A percentile compares a stretch with the other conserved stretches of the same genome.
phyloP scores from a whole-genome alignment of 1,139 yeast genomes.

The Pichia sp. region DNA sequence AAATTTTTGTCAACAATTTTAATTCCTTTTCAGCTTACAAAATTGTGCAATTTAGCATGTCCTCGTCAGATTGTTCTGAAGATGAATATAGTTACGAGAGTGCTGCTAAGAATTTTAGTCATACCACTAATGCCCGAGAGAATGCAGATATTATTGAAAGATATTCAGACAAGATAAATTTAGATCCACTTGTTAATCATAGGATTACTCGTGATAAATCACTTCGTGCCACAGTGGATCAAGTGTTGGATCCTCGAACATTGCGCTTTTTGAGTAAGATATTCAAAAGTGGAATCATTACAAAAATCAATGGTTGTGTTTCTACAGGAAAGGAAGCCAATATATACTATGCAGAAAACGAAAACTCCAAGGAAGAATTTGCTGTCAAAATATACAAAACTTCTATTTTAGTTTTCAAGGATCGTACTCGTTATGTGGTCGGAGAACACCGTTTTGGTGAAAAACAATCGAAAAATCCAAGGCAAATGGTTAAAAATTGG shows the following conservation, averaged over 20 bases:
- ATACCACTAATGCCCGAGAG: constrained; percentile 27
- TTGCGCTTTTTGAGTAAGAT: constrained; percentile 73
- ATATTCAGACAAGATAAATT: constrained; percentile 56
- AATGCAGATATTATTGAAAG: constrained; percentile 55
- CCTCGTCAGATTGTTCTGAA: constrained; percentile 11
- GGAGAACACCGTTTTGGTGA: constrained; percentile 91
- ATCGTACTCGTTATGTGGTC: constrained; percentile 90
- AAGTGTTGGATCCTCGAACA: constrained; percentile 92
- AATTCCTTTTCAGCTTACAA: not conserved
- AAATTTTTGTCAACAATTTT: not conserved
- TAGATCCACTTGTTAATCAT: constrained; percentile 47
- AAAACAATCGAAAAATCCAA: constrained; percentile 81
- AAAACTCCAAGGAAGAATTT: constrained; percentile 49
- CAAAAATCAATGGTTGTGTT: constrained; percentile 86
- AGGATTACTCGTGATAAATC: constrained; percentile 72
- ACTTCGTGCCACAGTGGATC: constrained; percentile 93
- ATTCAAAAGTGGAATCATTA: constrained; percentile 73
- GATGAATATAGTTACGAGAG: constrained; percentile 8
- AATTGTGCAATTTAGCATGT: not conserved
- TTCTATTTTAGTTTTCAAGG: constrained; percentile 90
- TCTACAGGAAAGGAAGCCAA: constrained; percentile 98
- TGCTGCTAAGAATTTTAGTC: not conserved
- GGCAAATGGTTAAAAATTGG: constrained; percentile 97
- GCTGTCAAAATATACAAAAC: constrained; percentile 96
- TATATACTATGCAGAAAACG: constrained; percentile 88